phyloP scores from a whole-genome alignment of 306 rosid genomes.

The Cucurbita ficifolia region DNA sequence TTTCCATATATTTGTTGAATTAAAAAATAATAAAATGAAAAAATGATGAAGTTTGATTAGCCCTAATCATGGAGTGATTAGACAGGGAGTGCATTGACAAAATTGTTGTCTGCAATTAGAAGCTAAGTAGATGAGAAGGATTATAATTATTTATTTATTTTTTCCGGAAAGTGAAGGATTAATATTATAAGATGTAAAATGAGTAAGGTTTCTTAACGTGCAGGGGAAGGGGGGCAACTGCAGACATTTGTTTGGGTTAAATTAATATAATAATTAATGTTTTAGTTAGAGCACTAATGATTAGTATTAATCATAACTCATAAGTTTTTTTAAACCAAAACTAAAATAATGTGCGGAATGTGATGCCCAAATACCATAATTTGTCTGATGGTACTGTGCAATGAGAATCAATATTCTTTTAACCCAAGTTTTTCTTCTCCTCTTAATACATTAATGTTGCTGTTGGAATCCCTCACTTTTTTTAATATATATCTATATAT shows the following conservation, averaged over 20 bases:
- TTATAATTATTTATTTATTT: not conserved
- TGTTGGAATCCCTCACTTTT: not conserved
- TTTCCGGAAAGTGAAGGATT: not conserved
- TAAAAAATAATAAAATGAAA: no score
- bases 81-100: not conserved
- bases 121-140: not conserved
- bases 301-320: conserved; percentile 12
- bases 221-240: not conserved
- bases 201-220: not conserved
- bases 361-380: conserved; percentile 13
- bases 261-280: not conserved
- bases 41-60: not conserved
- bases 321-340: not conserved
- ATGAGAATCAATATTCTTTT: conserved; percentile 6
- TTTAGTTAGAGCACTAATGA: conserved; percentile 29
- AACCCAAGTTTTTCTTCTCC: not conserved
- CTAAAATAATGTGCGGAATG: not conserved
- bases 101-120: not conserved
- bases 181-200: not conserved
- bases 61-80: not conserved
- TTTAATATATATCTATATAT: not conserved
- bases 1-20: no score
- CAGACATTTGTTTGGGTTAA: not conserved
- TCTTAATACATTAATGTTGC: not conserved
- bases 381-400: conserved; percentile 36